Evolutionary conservation across 2,329 filamentous ascomycete genomes (phyloP), one percentile per base, ranked within the genome.

Genomic region (Neonectria magnoliae): DNA sequence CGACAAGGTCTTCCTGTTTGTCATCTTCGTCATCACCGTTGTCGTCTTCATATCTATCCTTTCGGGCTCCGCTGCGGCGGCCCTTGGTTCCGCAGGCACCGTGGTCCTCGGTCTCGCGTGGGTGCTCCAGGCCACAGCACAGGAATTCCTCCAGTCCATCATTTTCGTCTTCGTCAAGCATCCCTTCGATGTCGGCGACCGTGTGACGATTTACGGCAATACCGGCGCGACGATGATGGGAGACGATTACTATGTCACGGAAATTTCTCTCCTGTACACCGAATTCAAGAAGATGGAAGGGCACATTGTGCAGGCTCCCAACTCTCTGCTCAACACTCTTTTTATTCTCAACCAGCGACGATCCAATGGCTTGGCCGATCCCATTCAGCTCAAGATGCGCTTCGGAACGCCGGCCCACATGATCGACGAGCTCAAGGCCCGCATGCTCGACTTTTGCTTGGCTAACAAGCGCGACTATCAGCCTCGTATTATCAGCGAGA

Each of bases 231-330:
- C 85, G 16, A 85, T 93, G 75, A 88, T 86, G 38, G 94, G 94
- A 50, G 95, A 98, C 72, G 95, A 98, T 74, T 98, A 97, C 80
- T 98, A 97, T 70, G 94, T 98, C 58, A 97, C 97, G 59, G 93
- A 97, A 75, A 97, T 98, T 60, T 92, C 93, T 1, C 85, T 98
- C 1, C 85, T 98, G 16, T 98, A 96, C 77, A 98, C 95, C 14
- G 95, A 98, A 75, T 98, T 98, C 83, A 98, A 98, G 85, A 98
- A 98, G 84, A 95, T 98, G 92, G 91, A 98, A 79, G 95, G 95
- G 2, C 94, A 98, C 73, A 91, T 98, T 25, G 95, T 98, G 0
- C 95, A 98, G 79, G 95, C 95, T 1, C 95, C 95, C 11, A 98
- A 98, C 85, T 97, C 92, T 62, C 90, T 97, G 41, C 87, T 98